Evolutionary conservation across 345 rosid genomes (phyloP).

Genomic region (Lagerstroemia speciosa): DNA sequence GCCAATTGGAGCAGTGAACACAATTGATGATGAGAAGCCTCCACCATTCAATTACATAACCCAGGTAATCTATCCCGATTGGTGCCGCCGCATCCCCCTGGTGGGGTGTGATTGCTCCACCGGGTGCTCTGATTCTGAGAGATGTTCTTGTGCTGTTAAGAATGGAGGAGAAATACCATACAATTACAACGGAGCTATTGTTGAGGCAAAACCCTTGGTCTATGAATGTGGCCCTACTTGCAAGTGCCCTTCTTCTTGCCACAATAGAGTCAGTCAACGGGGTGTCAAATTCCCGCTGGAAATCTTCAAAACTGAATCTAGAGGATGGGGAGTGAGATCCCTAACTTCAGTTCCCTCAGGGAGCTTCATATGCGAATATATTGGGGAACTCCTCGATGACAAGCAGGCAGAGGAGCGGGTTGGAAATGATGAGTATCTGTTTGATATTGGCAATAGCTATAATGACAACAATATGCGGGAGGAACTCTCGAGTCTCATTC

Average conservation of each 20-base stretch:
- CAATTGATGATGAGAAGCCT: slow-evolving; percentile 59
- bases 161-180: slow-evolving; percentile 80
- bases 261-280: slow-evolving; percentile 64
- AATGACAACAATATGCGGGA: slow-evolving; percentile 33
- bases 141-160: slow-evolving; percentile 46
- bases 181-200: slow-evolving; percentile 68
- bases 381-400: slow-evolving; percentile 74
- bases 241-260: slow-evolving; percentile 64
- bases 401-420: slow-evolving; percentile 56
- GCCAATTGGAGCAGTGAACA: slow-evolving; percentile 68
- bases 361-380: slow-evolving; percentile 83
- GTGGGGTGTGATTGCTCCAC: slow-evolving; percentile 47
- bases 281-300: slow-evolving; percentile 74
- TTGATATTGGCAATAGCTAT: slow-evolving; percentile 54
- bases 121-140: slow-evolving; percentile 40
- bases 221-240: slow-evolving; percentile 83
- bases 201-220: slow-evolving; percentile 48
- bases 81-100: slow-evolving; percentile 39
- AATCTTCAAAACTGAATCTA: slow-evolving; percentile 64
- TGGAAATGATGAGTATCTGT: slow-evolving; percentile 73
- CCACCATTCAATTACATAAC: slow-evolving; percentile 51
- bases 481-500: slow-evolving; percentile 39
- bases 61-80: slow-evolving; percentile 43
- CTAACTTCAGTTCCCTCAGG: slow-evolving; percentile 63
- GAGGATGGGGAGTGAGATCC: slow-evolving; percentile 95